Evolutionary conservation across 2,329 filamentous ascomycete genomes (phyloP).

Genomic region (Rhynchosporium graminicola): DNA sequence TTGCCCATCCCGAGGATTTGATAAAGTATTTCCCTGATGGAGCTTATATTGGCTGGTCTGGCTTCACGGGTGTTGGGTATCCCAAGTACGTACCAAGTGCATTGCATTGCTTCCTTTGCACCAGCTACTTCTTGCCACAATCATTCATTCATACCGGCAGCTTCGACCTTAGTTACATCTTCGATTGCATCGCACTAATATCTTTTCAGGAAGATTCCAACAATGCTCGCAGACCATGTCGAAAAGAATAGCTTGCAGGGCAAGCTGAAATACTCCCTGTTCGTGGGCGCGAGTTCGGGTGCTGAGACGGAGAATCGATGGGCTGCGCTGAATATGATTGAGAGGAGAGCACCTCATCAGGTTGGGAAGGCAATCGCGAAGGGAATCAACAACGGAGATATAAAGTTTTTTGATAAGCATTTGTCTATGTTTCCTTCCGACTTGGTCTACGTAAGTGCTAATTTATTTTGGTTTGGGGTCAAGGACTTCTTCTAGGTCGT

Average conservation of each 20-base stretch:
- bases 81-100: constrained; percentile 63
- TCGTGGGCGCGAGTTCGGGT: constrained; percentile 86
- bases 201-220: constrained; percentile 70
- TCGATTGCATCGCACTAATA: constrained; percentile 13
- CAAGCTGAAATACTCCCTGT: constrained; percentile 81
- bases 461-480: not conserved
- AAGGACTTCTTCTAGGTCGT: not conserved
- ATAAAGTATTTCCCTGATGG: constrained; percentile 80
- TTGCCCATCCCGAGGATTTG: constrained; percentile 77
- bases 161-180: not conserved
- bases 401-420: constrained; percentile 94
- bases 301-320: constrained; percentile 87
- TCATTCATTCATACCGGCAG: constrained; percentile 1
- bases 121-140: not conserved
- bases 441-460: constrained; percentile 67
- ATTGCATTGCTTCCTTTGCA: not conserved
- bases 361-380: constrained; percentile 89
- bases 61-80: constrained; percentile 88
- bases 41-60: constrained; percentile 87
- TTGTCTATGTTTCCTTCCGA: constrained; percentile 89
- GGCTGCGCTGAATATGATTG: constrained; percentile 89
- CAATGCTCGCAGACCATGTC: constrained; percentile 82
- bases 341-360: constrained; percentile 80
- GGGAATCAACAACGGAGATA: constrained; percentile 85
- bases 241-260: constrained; percentile 84